Base-by-base conservation (phyloP, 2,329 filamentous ascomycete species). In the Neurospora crassa region DNA sequence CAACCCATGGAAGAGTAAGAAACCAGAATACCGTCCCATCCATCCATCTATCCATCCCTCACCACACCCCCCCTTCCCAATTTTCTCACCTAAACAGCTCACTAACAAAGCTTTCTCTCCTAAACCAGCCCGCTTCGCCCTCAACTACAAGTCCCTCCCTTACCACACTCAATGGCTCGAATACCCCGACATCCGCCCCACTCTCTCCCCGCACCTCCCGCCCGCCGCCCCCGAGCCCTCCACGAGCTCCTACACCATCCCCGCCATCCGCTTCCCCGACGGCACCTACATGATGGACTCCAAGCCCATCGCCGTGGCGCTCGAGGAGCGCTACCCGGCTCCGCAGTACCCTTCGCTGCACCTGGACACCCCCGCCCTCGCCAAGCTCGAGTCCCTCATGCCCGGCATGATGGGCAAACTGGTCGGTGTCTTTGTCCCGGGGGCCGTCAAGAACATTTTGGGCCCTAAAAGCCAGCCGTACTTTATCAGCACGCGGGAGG, bases 91-190 rank as follows among this genome's bases (percentile, higher is more conserved):
- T 8, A 6, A 37, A 37, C 34, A 37, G 34, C 7, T 37, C 34
- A 37, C 34, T 37, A 37, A 37, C 34, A 37, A 1, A 37, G n/a
- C n/a, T n/a, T 8, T 37, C 7, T 7, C 34, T 37, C 34, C 34
- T 37, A 8, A 6, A 37, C 34, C 34, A 92, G 90, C 87, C 67
- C 89, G 91, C 1, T 79, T 92, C 71, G 77, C 86, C 2, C 80
- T 93, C 67, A 92, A 92, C 80, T 91, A 85, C 81, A 93, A 93
- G 78, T 82, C 83, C 1, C 78, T 92, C 16, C 84, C 88, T 67
- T 93, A 92, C 81, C 84, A 85, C 77, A 92, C 90, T 0, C 83
- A 89, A 83, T 92, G 89, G 89, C 80, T 89, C 18, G 89, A 92
- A 76, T 92, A 91, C 74, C 90, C 90, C 0, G 86, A 92, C 43